These are phyloP conservation scores for Aspergillus puulaauensis DNA, from an alignment of 2,329 filamentous ascomycete species.

Conservation along the genomic window DNA sequence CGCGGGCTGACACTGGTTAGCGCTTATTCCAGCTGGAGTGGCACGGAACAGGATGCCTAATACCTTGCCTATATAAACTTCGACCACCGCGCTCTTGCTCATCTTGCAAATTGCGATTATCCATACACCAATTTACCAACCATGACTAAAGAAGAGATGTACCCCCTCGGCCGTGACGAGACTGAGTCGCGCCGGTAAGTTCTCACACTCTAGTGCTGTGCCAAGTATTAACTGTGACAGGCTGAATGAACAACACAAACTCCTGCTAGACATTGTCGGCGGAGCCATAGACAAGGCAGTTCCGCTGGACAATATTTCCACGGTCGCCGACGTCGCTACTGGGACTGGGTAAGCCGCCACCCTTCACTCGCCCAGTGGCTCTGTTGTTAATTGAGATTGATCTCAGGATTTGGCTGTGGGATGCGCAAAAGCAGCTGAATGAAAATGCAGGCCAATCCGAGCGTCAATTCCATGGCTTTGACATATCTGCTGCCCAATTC, in stretches of 20 bases:
- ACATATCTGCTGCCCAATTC: conserved; percentile 2
- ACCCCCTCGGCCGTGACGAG: neutral
- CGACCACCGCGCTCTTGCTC: too few relatives aligned
- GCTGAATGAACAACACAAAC: conserved; percentile 6
- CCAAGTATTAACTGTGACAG: neutral
- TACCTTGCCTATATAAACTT: too few relatives aligned
- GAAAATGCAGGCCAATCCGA: neutral
- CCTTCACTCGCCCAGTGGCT: neutral
- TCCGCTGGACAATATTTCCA: neutral
- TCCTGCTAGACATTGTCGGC: neutral
- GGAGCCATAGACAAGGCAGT: neutral
- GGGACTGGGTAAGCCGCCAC: conserved; percentile 1
- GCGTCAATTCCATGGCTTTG: conserved; percentile 1
- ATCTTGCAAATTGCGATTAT: too few relatives aligned
- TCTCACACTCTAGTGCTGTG: neutral
- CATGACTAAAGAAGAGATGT: neutral
- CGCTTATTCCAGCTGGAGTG: too few relatives aligned
- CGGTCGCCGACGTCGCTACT: conserved; percentile 7
- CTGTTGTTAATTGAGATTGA: neutral
- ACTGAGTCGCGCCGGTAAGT: neutral
- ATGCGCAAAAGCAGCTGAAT: neutral
- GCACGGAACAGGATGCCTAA: too few relatives aligned
- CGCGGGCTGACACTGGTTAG: too few relatives aligned
- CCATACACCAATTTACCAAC: neutral
- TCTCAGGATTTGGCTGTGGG: conserved; percentile 1